phyloP scores from a whole-genome alignment of 352 stramenopile species.

The Globisporangium splendens region DNA sequence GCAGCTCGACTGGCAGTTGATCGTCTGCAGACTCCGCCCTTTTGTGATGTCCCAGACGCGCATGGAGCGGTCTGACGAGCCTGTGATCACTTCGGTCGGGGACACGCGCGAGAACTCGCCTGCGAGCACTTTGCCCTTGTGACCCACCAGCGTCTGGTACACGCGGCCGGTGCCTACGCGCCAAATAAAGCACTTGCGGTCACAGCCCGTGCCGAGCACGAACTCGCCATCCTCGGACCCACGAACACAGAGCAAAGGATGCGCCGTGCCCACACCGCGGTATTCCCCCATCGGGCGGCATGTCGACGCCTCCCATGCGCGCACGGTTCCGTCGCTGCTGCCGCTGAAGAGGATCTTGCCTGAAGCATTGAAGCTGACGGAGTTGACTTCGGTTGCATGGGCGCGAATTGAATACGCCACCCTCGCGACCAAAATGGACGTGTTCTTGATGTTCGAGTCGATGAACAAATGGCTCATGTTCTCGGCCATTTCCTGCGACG shows the following conservation, averaged over 20 bases:
- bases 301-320: conserved; percentile 65
- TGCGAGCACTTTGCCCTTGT: conserved; percentile 82
- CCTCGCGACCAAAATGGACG: conserved; percentile 28
- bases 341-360: conserved; percentile 81
- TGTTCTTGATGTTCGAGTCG: conserved; percentile 12
- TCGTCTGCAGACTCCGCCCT: conserved; percentile 62
- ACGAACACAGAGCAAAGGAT: conserved; percentile 79
- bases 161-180: conserved; percentile 76
- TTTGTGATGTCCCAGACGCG: conserved; percentile 72
- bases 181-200: conserved; percentile 86
- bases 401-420: conserved; percentile 62
- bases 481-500: conserved; percentile 48
- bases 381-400: conserved; percentile 83
- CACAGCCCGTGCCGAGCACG: conserved; percentile 75
- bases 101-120: conserved; percentile 65
- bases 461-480: conserved; percentile 39
- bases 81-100: conserved; percentile 68
- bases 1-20: conserved; percentile 79
- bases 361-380: conserved; percentile 79
- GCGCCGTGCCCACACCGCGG: conserved; percentile 65
- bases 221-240: conserved; percentile 74
- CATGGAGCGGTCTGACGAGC: conserved; percentile 70
- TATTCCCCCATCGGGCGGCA: conserved; percentile 66
- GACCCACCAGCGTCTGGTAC: conserved; percentile 77
- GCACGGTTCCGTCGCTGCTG: conserved; percentile 79